Evolutionary conservation across 805 yeast species (phyloP), one percentile per base, ranked within the genome.

Genomic region (Cyberlindnera petersonii): DNA sequence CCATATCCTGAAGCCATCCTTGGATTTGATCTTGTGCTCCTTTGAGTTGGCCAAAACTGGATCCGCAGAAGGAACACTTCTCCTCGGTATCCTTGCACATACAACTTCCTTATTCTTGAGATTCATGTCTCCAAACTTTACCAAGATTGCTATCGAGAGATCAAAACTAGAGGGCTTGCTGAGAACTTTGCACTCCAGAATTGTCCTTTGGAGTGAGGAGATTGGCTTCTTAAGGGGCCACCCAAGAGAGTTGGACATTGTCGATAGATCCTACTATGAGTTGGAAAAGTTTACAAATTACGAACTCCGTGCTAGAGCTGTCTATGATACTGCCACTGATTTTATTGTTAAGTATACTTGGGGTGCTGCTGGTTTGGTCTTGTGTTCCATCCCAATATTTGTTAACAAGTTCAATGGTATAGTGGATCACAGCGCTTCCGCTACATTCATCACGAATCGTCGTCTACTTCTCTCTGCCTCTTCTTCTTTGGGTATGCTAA

Each of bases 351-450:
- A 89, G 64, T 89, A 89, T 62, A 77, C 87, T 34, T 83, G 96
- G 89, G 98, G 98, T 46, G 98, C 96, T 3, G 86, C 93, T 23
- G 98, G 98, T 9, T 71, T 89, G 43, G 75, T 81, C 1, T 69
- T 89, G 33, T 89, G 97, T 62, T 79, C 96, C 3, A 78, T 89
- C 4, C 97, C 98, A 6, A 84, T 88, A 3, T 89, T 89, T 57
- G 74, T 79, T 54, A 68, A 71, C 43, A 68, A 77, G 36, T 73
- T 62, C 68, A 32, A 43, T 44, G 24, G 44, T 42, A 23, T 51
- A n/a, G 55, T 61, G 33, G 77, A 77, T 24, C 49, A 54, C 6
- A 66, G 62, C 34, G 74, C 76, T 2, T 80, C 95, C 0, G 87
- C 89, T n/a, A 83, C 81, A 42, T 89, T 89, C 56, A 82, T 89